phyloP scores from a whole-genome alignment of 1,284 basidiomycete species.

The Bjerkandera adusta region DNA sequence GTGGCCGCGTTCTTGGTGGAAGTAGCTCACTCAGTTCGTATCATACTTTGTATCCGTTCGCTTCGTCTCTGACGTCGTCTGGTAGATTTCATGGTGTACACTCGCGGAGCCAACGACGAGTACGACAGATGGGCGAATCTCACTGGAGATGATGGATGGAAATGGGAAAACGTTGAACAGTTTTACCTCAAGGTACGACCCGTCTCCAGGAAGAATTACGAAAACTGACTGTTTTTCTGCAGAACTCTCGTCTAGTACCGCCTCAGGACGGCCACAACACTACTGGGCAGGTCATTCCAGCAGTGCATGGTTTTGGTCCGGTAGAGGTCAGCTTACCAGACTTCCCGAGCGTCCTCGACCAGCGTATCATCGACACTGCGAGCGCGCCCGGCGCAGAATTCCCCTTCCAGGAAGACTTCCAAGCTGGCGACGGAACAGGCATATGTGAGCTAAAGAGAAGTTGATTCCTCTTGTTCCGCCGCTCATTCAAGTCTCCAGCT shows the following conservation, averaged over 20 bases:
- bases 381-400: not conserved
- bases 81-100: slow-evolving; percentile 39
- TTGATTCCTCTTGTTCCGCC: too few relatives aligned
- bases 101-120: slow-evolving; percentile 39
- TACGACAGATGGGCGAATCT: slow-evolving; percentile 35
- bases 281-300: slow-evolving; percentile 3
- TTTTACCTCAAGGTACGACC: slow-evolving; percentile 26
- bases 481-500: too few relatives aligned
- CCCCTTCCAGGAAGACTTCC: slow-evolving; percentile 2
- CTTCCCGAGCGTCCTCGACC: not conserved
- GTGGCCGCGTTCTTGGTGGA: not conserved
- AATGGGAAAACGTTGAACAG: slow-evolving; percentile 30
- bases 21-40: not conserved
- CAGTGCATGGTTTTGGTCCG: slow-evolving; percentile 1
- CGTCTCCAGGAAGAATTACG: not conserved
- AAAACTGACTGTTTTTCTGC: not conserved
- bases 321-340: slow-evolving; percentile 7
- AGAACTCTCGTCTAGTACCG: slow-evolving; percentile 5
- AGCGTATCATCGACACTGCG: not conserved
- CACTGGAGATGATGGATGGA: slow-evolving; percentile 39
- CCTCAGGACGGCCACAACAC: slow-evolving; percentile 5
- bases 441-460: not conserved
- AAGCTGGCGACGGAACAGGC: not conserved
- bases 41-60: too few relatives aligned
- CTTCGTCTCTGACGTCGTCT: not conserved